phyloP scores from a whole-genome alignment of 2,329 filamentous ascomycete genomes.

The Cladorrhinum sp. region DNA sequence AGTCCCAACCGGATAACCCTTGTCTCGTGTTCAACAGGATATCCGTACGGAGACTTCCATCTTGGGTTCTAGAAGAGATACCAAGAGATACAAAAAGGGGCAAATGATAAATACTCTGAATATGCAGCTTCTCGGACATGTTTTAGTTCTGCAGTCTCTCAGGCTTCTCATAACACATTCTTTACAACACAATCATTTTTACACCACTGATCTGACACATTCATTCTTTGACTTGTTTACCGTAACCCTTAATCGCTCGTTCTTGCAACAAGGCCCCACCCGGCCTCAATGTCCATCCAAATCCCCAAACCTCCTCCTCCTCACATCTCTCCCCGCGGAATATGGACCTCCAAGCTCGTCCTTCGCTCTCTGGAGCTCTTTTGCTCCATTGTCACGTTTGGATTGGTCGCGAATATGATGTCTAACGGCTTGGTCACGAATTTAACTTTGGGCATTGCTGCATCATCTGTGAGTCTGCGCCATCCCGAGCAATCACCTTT shows the following conservation, averaged over 20 bases:
- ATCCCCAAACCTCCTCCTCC: conserved; percentile 9
- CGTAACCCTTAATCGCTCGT: no score
- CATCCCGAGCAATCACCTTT: no score
- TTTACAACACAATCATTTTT: not conserved
- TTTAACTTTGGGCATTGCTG: not conserved
- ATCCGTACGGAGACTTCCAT: not conserved
- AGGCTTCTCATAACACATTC: not conserved
- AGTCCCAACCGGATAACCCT: not conserved
- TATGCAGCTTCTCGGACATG: not conserved
- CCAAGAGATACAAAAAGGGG: not conserved
- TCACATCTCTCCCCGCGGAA: conserved; percentile 15
- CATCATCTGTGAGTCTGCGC: not conserved
- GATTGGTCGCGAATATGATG: conserved; percentile 1
- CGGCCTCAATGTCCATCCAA: not conserved
- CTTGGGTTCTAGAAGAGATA: not conserved
- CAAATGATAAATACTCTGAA: not conserved
- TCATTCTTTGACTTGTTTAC: not conserved
- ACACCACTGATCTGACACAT: not conserved
- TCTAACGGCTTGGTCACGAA: not conserved
- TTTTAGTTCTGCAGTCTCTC: not conserved
- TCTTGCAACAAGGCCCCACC: no score
- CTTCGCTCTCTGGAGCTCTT: conserved; percentile 4
- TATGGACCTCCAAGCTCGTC: conserved; percentile 12
- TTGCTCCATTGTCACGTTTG: conserved; percentile 4
- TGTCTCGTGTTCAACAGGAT: not conserved